Evolutionary conservation across 129 eudicot genomes (phyloP), one percentile per base, ranked within the genome.

Genomic region (carrot (Daucus carota)): DNA sequence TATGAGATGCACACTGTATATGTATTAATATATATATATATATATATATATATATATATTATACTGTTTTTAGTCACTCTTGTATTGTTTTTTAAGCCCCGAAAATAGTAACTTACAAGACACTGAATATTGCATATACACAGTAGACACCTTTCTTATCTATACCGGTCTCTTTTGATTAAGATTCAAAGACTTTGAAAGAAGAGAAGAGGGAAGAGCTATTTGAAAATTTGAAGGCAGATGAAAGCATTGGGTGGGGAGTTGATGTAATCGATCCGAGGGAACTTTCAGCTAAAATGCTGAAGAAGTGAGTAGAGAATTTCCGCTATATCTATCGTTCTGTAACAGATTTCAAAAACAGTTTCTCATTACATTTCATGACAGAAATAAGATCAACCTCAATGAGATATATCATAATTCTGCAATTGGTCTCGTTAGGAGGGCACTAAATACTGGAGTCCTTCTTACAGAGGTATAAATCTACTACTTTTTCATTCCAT

Each of bases 191-290:
- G 84, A 94, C 98, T 22, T 85, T 94, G 65, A 94, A 94, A 83
- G 98, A 91, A 85, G 98, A 91, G 79, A 91, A 91, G 85, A 89
- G 98, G 69, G 97, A 91, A 77, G 96, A 94, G 73, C 43, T 94
- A 68, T 94, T 91, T 84, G 96, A 91, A 82, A 84, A 79, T 66
- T 84, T 94, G 84, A 94, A 91, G 83, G 76, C 83, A 78, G 92
- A 94, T 82, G 86, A 77, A 72, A 84, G 86, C 57, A 91, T 94
- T 50, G 96, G 98, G 72, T 94, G 98, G 98, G 93, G 89, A 76
- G 98, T 88, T 84, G 98, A 94, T 89, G 96, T 94, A 70, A 94
- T 94, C 72, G 97, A 89, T 81, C 92, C 98, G 32, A 85, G 92
- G 78, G 98, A 89, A 79, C 96, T 94, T 70, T 94, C 98, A 0